These are phyloP conservation scores for Adiantum capillusveneris DNA, from an alignment of 75 land plant genomes.

Conservation along the genomic window DNA sequence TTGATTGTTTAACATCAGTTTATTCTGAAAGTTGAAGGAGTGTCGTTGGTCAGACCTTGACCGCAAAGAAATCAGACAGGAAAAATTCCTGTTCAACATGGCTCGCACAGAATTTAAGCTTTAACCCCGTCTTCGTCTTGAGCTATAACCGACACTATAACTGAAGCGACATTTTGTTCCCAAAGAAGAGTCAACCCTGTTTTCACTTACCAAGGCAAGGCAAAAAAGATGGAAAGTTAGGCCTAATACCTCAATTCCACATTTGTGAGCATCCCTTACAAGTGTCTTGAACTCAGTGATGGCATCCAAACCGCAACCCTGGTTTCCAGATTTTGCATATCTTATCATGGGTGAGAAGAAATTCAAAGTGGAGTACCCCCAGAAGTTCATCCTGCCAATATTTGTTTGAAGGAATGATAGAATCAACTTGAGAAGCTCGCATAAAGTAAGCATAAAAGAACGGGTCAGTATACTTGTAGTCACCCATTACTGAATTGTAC, in stretches of 20 bases:
- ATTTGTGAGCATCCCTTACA: slow-evolving; percentile 91
- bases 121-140: too few species aligned
- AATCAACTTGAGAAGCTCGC: too few species aligned
- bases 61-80: too few species aligned
- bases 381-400: slow-evolving; percentile 72
- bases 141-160: too few species aligned
- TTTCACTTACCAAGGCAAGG: neutral
- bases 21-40: too few species aligned
- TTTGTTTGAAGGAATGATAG: neutral
- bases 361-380: slow-evolving; percentile 97
- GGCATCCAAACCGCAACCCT: slow-evolving; percentile 72
- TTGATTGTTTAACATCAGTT: too few species aligned
- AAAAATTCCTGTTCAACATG: too few species aligned
- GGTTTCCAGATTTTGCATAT: slow-evolving; percentile 76
- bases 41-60: too few species aligned
- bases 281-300: slow-evolving; percentile 79
- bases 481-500: slow-evolving; percentile 64
- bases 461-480: slow-evolving; percentile 65
- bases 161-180: too few species aligned
- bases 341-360: slow-evolving; percentile 94
- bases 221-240: neutral
- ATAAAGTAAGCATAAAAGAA: too few species aligned
- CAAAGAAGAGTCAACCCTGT: too few species aligned
- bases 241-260: slow-evolving; percentile 77
- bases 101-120: too few species aligned